These are phyloP conservation scores for Russula foetens DNA, from an alignment of 768 basidiomycete genomes.

Conservation along the genomic window DNA sequence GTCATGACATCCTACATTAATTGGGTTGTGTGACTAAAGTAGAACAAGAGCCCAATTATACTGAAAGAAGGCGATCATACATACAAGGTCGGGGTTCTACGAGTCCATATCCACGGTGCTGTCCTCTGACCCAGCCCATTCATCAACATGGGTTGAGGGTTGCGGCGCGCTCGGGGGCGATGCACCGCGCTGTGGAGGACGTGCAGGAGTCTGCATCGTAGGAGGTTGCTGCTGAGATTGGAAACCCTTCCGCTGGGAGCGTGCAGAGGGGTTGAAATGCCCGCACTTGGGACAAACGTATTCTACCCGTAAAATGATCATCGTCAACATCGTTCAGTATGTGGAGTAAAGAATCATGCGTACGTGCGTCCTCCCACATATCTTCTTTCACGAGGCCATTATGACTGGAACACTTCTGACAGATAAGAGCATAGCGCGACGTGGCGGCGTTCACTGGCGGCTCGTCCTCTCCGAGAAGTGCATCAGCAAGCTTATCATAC, in stretches of 20 bases:
- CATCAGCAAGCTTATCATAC: conserved; percentile 86
- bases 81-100: conserved; percentile 1
- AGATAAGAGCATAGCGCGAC: conserved; percentile 75
- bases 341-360: conserved; percentile 28
- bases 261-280: conserved; percentile 58
- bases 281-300: conserved; percentile 83
- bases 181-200: background rate
- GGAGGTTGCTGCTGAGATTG: background rate
- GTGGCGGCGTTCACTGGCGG: conserved; percentile 32
- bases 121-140: background rate
- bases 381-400: conserved; percentile 83
- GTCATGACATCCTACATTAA: background rate
- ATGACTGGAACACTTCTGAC: conserved; percentile 78
- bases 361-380: conserved; percentile 76
- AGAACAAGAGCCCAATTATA: conserved; percentile 14
- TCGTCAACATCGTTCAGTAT: background rate
- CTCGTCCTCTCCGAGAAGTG: conserved; percentile 76
- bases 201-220: background rate
- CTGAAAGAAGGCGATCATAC: conserved; percentile 1
- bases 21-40: conserved; percentile 6
- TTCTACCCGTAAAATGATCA: conserved; percentile 38
- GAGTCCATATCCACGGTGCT: background rate
- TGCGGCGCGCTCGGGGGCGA: background rate
- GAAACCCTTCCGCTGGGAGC: conserved; percentile 13
- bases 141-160: background rate